Evolutionary conservation across 106 monocot species (phyloP), one percentile per base, ranked within the genome.

Genomic region (Gastrodia elata): DNA sequence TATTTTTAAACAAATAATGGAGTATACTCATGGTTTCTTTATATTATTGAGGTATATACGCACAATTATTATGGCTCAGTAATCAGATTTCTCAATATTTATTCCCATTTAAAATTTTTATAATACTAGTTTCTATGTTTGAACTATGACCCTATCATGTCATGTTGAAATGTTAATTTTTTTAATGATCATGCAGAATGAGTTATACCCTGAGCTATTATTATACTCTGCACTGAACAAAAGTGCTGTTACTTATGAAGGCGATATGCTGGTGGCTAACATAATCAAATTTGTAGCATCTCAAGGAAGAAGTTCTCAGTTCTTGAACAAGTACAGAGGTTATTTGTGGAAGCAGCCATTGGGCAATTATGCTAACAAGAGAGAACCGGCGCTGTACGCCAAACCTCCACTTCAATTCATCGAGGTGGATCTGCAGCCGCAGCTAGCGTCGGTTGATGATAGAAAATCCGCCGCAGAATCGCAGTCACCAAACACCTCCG

Each of bases 241-340:
- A 80, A 77, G 70, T 68, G 77, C 76, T 41, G 77, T 86, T 38
- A 75, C 77, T 39, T 96, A 87, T 77, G 82, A 88, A 77, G 89
- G 87, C 22, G 75, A 82, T 49, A 64, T 86, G 39, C 90, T 84
- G 67, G 96, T 92, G 25, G 64, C 75, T 68, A 74, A 74, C 35
- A 84, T 96, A 41, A 79, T 96, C 38, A 81, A 90, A 38, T 92
- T 96, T 73, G 43, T 92, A 72, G 75, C 71, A 70, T 83, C 90
- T 77, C 74, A 82, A 77, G 86, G 83, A 74, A 79, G 82, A 65
- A 86, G 83, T 83, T 88, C 86, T 75, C 71, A 70, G 32, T 52
- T 81, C 81, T 77, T 87, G 32, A 73, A 24, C 70, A 76, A 44
- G 16, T 52, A 82, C 80, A 82, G 80, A 87, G 90, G 46, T 49